Evolutionary conservation across 2,329 filamentous ascomycete genomes (phyloP), one percentile per base, ranked within the genome.

Genomic region (Aspergillus chevalieri): DNA sequence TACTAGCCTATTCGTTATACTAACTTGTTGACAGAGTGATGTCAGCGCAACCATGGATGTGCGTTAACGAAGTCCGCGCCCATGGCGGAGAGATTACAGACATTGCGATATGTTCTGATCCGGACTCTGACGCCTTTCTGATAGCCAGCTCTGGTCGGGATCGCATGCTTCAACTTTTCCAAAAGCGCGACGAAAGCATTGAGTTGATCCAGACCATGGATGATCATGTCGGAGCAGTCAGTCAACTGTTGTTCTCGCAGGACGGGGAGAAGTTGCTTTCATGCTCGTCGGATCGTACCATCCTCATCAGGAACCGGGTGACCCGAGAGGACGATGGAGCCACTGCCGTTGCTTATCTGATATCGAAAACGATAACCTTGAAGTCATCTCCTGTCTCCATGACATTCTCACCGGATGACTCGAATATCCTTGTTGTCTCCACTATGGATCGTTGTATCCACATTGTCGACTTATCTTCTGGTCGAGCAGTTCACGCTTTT

Each of bases 141-240:
- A 77, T 97, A 58, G 92, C 88, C 15, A 90, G 85, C 9, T 91
- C 86, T 64, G 88, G 89, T 33, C 81, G 93, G 56, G 93, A 98
- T 69, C 85, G 93, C 46, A 95, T 87, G n/a, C 82, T 92, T 1
- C 93, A 98, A 66, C 74, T 98, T n/a, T 97, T 96, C 65, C 78
- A 81, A 52, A 76, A 77, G 21, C 71, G 72, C 1, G 74, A 70
- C 10, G 78, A 82, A 2, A 71, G 70, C 2, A 86, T 94, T 67
- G 81, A 87, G 50, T 80, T 96, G 50, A 81, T 95, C 46, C 93
- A 98, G 67, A 98, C 93, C 0, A 80, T 97, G 63, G 84, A 88
- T 49, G 92, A 98, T 58, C 95, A 97, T 68, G 84, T 90, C 26
- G 89, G 90, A 19, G 87, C 88, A 55, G 91, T 98, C 15, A 85